Percentiles rank a stretch among this genome's conserved stretches.
These are phyloP conservation scores for Tulasnella sp. DNA, from an alignment of 768 basidiomycete species.

Conservation along the genomic window DNA sequence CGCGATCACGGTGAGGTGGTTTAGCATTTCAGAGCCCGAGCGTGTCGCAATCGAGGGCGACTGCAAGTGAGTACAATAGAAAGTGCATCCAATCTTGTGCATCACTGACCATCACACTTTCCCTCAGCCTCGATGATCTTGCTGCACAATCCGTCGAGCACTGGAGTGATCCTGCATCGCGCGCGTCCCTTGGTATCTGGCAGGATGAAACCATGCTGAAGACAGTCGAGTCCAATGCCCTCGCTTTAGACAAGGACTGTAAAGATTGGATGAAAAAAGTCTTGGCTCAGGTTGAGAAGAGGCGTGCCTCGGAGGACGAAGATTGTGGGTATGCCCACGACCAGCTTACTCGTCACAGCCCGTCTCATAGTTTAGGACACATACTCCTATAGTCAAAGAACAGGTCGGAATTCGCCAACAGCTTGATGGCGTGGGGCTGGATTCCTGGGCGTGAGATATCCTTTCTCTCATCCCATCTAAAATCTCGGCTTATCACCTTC, in stretches of 20 bases:
- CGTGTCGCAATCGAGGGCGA: slow-evolving; percentile 14
- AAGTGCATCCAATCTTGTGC: neutral
- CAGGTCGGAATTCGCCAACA: neutral
- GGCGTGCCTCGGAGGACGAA: too few relatives aligned
- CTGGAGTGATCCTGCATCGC: neutral
- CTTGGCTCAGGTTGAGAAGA: neutral
- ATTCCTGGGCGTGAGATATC: neutral
- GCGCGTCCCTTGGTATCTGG: slow-evolving; percentile 25
- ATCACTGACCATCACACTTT: too few relatives aligned
- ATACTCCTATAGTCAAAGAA: neutral
- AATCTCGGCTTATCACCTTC: neutral
- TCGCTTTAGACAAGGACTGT: slow-evolving; percentile 26
- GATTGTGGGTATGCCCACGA: neutral
- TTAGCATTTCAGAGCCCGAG: neutral
- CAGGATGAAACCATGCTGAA: slow-evolving; percentile 32
- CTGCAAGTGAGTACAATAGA: slow-evolving; percentile 12
- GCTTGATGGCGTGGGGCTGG: neutral
- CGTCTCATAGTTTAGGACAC: neutral
- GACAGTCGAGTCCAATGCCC: slow-evolving; percentile 23
- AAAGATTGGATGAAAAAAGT: neutral
- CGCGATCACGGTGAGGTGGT: slow-evolving; percentile 3
- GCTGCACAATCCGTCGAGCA: neutral
- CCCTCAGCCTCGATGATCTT: too few relatives aligned
- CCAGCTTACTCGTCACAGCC: neutral
- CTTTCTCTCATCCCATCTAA: neutral